Percentiles rank a stretch among this genome's conserved stretches.
phyloP scores from a whole-genome alignment of 805 yeast genomes.

The Saturnispora gosingensis region DNA sequence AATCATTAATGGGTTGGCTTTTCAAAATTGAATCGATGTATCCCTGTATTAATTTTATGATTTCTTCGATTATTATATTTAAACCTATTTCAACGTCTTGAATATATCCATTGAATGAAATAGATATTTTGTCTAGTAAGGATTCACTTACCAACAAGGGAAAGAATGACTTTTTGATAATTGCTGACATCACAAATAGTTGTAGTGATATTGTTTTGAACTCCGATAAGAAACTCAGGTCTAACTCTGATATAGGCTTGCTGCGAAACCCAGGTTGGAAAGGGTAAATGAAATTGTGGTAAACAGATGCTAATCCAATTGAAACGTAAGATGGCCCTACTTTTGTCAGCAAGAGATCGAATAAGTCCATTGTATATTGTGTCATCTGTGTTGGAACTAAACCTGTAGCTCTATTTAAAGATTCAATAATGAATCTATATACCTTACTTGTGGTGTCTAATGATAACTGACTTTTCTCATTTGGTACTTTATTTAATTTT shows the following conservation, averaged over 20 bases:
- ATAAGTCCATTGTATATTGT: slow-evolving; percentile 53
- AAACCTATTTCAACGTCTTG: slow-evolving; percentile 46
- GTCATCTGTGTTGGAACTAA: slow-evolving; percentile 54
- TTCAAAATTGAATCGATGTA: slow-evolving; percentile 43
- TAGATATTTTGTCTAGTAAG: slow-evolving; percentile 14
- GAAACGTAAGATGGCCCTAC: slow-evolving; percentile 70
- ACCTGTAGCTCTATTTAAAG: slow-evolving; percentile 69
- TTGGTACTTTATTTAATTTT: slow-evolving; percentile 4
- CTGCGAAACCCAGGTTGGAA: slow-evolving; percentile 20
- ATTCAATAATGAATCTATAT: slow-evolving; percentile 64
- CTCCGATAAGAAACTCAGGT: slow-evolving; percentile 17
- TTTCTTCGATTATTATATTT: slow-evolving; percentile 52
- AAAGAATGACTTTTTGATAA: slow-evolving; percentile 63
- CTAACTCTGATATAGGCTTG: slow-evolving; percentile 18
- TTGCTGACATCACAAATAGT: slow-evolving; percentile 56
- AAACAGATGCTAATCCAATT: slow-evolving; percentile 63
- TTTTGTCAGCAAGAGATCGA: slow-evolving; percentile 58
- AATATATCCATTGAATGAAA: slow-evolving; percentile 20
- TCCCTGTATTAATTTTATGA: slow-evolving; percentile 42
- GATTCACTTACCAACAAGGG: slow-evolving; percentile 45
- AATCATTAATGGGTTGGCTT: slow-evolving; percentile 61
- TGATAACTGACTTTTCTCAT: slow-evolving; percentile 21
- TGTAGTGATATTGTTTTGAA: slow-evolving; percentile 21
- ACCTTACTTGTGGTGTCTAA: slow-evolving; percentile 49
- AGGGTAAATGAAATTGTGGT: slow-evolving; percentile 24